Percentiles rank a stretch among this genome's conserved stretches.
Conservation (phyloP, 1,284 basidiomycete genomes). For the Malassezia japonica region DNA sequence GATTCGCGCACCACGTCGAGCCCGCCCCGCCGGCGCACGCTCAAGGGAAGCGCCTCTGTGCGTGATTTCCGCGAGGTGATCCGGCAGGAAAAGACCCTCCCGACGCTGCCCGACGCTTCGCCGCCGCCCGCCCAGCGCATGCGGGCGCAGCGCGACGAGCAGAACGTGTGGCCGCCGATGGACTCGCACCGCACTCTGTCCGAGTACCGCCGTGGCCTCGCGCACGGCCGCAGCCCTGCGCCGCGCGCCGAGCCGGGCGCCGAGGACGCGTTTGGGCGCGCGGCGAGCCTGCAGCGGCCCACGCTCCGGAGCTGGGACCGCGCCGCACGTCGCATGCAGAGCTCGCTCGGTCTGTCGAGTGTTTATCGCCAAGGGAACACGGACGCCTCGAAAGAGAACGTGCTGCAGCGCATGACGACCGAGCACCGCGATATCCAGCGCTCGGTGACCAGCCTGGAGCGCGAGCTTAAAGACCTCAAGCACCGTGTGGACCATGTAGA, state of each 20-base stretch:
- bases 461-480: conserved; percentile 8
- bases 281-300: conserved; percentile 5
- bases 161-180: neutral
- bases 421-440: conserved; percentile 8
- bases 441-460: conserved; percentile 7
- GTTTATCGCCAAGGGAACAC: conserved; percentile 8
- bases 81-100: conserved; percentile 6
- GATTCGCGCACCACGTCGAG: conserved; percentile 4
- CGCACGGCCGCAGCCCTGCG: neutral
- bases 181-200: conserved; percentile 40
- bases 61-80: conserved; percentile 14
- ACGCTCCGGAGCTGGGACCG: conserved; percentile 1
- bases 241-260: neutral
- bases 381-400: neutral
- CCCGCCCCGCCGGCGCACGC: conserved; percentile 1
- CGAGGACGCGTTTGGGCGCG: conserved; percentile 14
- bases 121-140: neutral
- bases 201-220: conserved; percentile 37
- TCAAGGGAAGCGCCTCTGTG: conserved; percentile 14
- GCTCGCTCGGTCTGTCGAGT: conserved; percentile 12
- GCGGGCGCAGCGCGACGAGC: neutral
- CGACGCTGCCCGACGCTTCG: conserved; percentile 2
- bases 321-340: conserved; percentile 16
- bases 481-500: conserved; percentile 7
- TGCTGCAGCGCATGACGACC: neutral